Percentiles rank a stretch among this genome's conserved stretches.
Evolutionary conservation across 306 rosid species (phyloP).

Genomic region (Sesbania bispinosa): DNA sequence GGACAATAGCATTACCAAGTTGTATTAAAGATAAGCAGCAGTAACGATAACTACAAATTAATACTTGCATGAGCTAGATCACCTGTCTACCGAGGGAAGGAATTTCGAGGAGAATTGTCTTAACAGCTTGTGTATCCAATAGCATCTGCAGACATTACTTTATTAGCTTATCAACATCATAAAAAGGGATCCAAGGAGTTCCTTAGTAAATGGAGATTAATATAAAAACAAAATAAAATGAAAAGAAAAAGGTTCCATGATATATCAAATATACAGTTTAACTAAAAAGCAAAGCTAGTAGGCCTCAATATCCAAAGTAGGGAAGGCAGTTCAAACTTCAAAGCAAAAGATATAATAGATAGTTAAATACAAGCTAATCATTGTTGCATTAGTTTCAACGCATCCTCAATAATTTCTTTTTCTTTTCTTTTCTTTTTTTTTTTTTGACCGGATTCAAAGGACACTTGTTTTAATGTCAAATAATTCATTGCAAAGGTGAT

Average conservation of each 20-base stretch:
- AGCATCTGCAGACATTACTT: conserved; percentile 73
- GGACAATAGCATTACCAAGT: background rate
- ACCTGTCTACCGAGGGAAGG: conserved; percentile 99
- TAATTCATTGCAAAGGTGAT: background rate
- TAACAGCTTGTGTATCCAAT: conserved; percentile 97
- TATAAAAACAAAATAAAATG: background rate
- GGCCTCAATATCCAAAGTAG: background rate
- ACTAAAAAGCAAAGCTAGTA: background rate
- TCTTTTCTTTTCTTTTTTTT: background rate
- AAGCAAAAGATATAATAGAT: background rate
- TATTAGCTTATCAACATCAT: conserved; percentile 12
- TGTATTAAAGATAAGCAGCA: background rate
- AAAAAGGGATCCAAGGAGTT: conserved; percentile 14
- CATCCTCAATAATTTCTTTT: background rate
- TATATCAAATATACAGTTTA: background rate
- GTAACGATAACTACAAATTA: conserved; percentile 1
- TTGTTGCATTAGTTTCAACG: background rate
- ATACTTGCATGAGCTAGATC: conserved; percentile 23
- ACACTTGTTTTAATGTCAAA: background rate
- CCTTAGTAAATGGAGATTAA: conserved; percentile 1
- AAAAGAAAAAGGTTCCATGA: background rate
- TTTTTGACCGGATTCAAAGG: background rate
- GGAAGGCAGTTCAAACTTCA: background rate
- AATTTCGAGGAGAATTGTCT: conserved; percentile 93
- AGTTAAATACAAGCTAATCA: conserved; percentile 11